Conservation (phyloP, 1,284 basidiomycete species). For the Cryptococcus sp. region DNA sequence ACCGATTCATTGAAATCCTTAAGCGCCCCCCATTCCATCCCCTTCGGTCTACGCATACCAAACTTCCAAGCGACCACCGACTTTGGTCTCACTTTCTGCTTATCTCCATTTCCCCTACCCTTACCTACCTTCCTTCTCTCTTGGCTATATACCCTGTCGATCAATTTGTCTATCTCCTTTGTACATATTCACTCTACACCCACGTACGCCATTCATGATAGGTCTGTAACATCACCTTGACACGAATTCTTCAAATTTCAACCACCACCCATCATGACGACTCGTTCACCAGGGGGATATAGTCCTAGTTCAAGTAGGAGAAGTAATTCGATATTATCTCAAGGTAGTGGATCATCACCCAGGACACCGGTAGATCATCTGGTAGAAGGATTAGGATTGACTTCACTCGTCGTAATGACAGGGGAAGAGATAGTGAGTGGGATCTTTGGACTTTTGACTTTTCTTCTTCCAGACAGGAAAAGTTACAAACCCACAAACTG, state of each 20-base stretch:
- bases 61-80: background rate
- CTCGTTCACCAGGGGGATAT: background rate
- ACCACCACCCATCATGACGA: background rate
- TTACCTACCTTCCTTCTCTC: background rate
- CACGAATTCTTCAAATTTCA: background rate
- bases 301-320: background rate
- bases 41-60: background rate
- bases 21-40: background rate
- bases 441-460: background rate
- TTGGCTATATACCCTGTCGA: background rate
- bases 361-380: background rate
- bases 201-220: background rate
- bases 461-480: no score
- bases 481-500: background rate
- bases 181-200: background rate
- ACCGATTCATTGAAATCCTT: background rate
- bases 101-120: background rate
- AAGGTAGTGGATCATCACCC: background rate
- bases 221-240: background rate
- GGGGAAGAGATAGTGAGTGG: constrained; percentile 15
- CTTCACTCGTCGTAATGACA: constrained; percentile 12
- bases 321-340: background rate
- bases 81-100: background rate
- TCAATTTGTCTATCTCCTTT: no score
- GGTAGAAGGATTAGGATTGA: constrained; percentile 8